Conservation (phyloP, 495 filamentous ascomycete species). For the Acidomyces sp. region DNA sequence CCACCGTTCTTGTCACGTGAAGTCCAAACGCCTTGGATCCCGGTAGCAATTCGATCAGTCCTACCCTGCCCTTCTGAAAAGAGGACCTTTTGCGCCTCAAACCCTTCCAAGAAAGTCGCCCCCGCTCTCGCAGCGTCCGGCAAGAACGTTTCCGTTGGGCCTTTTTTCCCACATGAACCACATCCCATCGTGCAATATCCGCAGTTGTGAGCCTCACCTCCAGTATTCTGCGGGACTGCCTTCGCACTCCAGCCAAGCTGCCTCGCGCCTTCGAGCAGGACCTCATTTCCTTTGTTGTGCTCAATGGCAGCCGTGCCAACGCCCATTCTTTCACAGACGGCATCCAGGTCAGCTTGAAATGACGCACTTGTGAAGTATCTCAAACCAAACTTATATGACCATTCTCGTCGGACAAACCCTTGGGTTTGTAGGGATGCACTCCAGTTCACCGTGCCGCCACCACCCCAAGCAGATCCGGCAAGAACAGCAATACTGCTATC, state of each 20-base stretch:
- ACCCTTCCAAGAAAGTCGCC: conserved; percentile 68
- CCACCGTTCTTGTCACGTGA: conserved; percentile 51
- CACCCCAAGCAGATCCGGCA: conserved; percentile 69
- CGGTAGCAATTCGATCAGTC: conserved; percentile 44
- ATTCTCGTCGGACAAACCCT: conserved; percentile 67
- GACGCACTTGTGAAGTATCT: conserved; percentile 63
- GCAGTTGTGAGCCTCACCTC: conserved; percentile 54
- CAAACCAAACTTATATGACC: conserved; percentile 55
- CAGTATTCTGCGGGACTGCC: conserved; percentile 67
- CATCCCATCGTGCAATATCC: conserved; percentile 75
- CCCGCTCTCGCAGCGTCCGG: conserved; percentile 64
- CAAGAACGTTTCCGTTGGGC: conserved; percentile 62
- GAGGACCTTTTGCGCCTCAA: conserved; percentile 50
- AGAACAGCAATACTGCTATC: conserved; percentile 48
- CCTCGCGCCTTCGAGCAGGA: conserved; percentile 60
- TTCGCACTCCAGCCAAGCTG: conserved; percentile 63
- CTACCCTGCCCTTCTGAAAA: conserved; percentile 43
- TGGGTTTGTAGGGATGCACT: conserved; percentile 72
- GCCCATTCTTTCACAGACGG: conserved; percentile 62
- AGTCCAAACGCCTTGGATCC: conserved; percentile 60
- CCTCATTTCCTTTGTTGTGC: conserved; percentile 57
- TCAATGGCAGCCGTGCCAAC: conserved; percentile 51
- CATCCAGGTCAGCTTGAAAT: conserved; percentile 65
- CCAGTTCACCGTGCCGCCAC: conserved; percentile 83
- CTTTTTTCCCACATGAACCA: conserved; percentile 57